Evolutionary conservation across 306 rosid species (phyloP).

Genomic region (Purshia tridentata): DNA sequence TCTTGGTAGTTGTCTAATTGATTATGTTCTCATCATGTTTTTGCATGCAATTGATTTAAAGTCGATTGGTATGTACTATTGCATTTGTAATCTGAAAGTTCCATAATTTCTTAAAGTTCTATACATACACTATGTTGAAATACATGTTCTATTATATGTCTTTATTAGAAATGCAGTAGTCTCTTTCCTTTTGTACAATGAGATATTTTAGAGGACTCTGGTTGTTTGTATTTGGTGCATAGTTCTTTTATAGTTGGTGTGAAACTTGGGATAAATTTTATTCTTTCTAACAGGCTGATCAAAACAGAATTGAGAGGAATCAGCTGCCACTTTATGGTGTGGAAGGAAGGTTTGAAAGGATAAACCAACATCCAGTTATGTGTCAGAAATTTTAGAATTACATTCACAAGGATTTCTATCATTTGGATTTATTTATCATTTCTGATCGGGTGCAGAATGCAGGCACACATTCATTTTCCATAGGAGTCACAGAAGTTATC

Average conservation of each 20-base stretch:
- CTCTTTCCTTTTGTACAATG: not conserved
- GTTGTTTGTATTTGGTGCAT: conserved; percentile 11
- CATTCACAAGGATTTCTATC: conserved; percentile 16
- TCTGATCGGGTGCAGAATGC: conserved; percentile 57
- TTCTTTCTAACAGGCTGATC: conserved; percentile 67
- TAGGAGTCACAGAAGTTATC: conserved; percentile 87
- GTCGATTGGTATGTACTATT: too few relatives aligned
- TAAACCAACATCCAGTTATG: conserved; percentile 97
- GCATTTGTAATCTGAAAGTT: too few relatives aligned
- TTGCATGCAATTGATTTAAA: not conserved
- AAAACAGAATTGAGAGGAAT: conserved; percentile 61
- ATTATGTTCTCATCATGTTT: not conserved
- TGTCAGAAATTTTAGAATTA: conserved; percentile 26
- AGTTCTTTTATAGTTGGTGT: not conserved
- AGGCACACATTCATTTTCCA: conserved; percentile 86
- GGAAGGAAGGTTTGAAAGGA: conserved; percentile 89
- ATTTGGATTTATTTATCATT: conserved; percentile 20
- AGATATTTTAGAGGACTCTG: not conserved
- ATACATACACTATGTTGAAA: not conserved
- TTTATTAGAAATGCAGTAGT: not conserved
- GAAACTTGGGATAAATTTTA: not conserved
- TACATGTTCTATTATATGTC: not conserved
- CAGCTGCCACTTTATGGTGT: conserved; percentile 81
- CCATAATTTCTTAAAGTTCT: not conserved
- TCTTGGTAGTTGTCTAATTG: not conserved